Conservation (phyloP, 768 basidiomycete species). For the Termitomyces sp. region DNA sequence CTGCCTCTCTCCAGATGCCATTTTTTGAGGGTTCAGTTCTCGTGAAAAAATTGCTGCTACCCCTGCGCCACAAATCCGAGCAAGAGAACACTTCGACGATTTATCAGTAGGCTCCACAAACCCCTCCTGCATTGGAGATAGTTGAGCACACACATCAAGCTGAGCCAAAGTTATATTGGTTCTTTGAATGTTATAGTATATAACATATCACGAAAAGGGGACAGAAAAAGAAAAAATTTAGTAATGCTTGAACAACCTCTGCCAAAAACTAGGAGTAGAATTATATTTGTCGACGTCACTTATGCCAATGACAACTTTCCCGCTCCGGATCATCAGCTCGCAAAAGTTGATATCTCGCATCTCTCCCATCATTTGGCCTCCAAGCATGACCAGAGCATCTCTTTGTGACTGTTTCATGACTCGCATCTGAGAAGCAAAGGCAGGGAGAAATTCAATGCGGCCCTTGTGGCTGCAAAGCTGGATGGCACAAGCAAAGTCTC, state of each 20-base stretch:
- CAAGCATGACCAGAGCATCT: slow-evolving; percentile 35
- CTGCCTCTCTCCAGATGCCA: too few species aligned
- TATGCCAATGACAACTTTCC: slow-evolving; percentile 38
- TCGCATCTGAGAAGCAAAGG: slow-evolving; percentile 18
- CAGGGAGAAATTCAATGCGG: slow-evolving; percentile 23
- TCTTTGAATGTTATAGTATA: not conserved
- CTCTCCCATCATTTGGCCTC: slow-evolving; percentile 15
- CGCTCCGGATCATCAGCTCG: slow-evolving; percentile 28
- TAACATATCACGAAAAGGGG: too few species aligned
- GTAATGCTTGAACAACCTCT: slow-evolving; percentile 19
- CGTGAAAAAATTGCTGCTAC: too few species aligned
- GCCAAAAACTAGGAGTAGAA: slow-evolving; percentile 31
- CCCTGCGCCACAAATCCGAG: not conserved
- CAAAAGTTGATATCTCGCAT: slow-evolving; percentile 31
- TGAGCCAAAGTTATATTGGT: not conserved
- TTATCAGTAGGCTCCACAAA: too few species aligned
- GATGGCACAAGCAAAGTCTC: slow-evolving; percentile 23
- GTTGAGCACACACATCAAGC: not conserved
- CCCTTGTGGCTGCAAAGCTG: slow-evolving; percentile 21
- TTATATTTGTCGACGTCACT: slow-evolving; percentile 33
- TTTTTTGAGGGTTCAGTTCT: too few species aligned
- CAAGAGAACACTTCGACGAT: too few species aligned
- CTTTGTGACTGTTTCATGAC: slow-evolving; percentile 23
- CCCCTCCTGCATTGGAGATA: too few species aligned
- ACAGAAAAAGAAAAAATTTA: not conserved